phyloP scores from a whole-genome alignment of 1,139 yeast genomes.

The Pichia cactophila region DNA sequence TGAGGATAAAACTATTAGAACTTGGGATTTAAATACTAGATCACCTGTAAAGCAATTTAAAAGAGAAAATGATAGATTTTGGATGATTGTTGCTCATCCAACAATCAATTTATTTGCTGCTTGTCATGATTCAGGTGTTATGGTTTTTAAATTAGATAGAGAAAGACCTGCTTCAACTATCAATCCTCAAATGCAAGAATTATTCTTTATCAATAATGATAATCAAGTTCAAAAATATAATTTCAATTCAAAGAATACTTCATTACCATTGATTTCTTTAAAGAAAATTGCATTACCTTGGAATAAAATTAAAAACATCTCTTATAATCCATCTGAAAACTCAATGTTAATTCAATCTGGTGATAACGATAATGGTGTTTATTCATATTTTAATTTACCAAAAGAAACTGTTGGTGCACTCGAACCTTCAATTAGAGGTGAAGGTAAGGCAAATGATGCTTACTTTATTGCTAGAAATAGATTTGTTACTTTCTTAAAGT shows the following conservation, averaged over 20 bases:
- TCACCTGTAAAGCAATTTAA: slow-evolving; percentile 91
- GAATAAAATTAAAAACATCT: slow-evolving; percentile 76
- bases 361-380: slow-evolving; percentile 53
- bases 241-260: slow-evolving; percentile 46
- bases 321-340: slow-evolving; percentile 90
- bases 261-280: slow-evolving; percentile 74
- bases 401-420: slow-evolving; percentile 87
- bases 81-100: slow-evolving; percentile 90
- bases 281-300: slow-evolving; percentile 81
- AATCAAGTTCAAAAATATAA: slow-evolving; percentile 81
- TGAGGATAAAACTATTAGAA: slow-evolving; percentile 94
- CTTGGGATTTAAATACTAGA: slow-evolving; percentile 94
- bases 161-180: slow-evolving; percentile 89
- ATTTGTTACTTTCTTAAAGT: slow-evolving; percentile 71
- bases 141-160: slow-evolving; percentile 95
- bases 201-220: slow-evolving; percentile 74
- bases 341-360: slow-evolving; percentile 80
- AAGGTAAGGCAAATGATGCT: slow-evolving; percentile 82
- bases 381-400: slow-evolving; percentile 73
- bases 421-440: slow-evolving; percentile 73
- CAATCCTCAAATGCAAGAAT: slow-evolving; percentile 46
- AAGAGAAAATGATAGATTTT: slow-evolving; percentile 90
- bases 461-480: slow-evolving; percentile 90
- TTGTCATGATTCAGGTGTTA: slow-evolving; percentile 95
- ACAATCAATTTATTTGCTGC: slow-evolving; percentile 88